phyloP scores from a whole-genome alignment of 2,329 filamentous ascomycete genomes.

The Colletotrichum liriopes region DNA sequence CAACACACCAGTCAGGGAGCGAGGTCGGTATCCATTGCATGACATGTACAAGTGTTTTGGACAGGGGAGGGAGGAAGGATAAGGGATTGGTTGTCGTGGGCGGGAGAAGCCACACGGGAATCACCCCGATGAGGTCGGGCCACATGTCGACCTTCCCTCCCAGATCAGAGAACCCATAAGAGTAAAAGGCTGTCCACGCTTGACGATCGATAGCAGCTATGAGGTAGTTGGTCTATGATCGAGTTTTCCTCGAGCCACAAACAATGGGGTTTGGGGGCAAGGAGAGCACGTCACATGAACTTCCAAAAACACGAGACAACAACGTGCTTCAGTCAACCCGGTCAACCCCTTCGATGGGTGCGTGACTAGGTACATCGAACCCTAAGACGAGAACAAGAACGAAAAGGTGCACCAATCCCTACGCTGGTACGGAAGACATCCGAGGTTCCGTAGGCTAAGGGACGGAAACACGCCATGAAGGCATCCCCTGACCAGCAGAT shows the following conservation, averaged over 20 bases:
- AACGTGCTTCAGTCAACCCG: background rate
- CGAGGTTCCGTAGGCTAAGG: slow-evolving; percentile 16
- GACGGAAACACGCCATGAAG: slow-evolving; percentile 21
- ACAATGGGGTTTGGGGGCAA: background rate
- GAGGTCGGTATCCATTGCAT: background rate
- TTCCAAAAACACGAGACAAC: background rate
- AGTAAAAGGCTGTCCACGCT: background rate
- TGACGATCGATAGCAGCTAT: background rate
- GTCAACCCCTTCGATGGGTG: background rate
- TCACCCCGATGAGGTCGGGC: background rate
- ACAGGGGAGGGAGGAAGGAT: background rate
- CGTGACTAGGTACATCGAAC: background rate
- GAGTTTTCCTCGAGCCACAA: background rate
- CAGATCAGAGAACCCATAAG: background rate
- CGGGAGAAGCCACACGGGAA: background rate
- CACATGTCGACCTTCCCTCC: background rate
- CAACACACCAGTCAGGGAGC: background rate
- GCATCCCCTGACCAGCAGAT: slow-evolving; percentile 10
- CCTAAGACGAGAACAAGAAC: background rate
- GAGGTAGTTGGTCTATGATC: background rate
- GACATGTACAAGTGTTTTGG: background rate
- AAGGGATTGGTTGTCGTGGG: background rate
- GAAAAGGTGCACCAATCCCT: background rate
- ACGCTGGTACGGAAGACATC: slow-evolving; percentile 7
- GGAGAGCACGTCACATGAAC: background rate